phyloP scores from a whole-genome alignment of 768 basidiomycete genomes.

The Russula sp. region DNA sequence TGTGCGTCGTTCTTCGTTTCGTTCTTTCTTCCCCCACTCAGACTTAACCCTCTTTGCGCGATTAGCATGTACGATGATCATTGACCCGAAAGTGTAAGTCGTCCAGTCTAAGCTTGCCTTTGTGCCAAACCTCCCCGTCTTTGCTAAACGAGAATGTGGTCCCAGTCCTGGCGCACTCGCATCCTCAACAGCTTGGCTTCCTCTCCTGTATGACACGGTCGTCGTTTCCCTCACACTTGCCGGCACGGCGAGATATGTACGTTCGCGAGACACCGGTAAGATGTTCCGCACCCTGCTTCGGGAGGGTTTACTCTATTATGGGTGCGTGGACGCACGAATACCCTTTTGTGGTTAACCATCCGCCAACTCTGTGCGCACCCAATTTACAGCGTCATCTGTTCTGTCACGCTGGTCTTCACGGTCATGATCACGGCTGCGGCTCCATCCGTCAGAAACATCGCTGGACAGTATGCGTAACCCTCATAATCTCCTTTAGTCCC shows the following conservation, averaged over 20 bases:
- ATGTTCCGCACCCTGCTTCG: conserved; percentile 9
- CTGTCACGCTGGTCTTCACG: conserved; percentile 33
- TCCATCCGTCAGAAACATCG: conserved; percentile 30
- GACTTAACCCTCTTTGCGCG: background rate
- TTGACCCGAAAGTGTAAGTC: conserved; percentile 26
- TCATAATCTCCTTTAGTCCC: background rate
- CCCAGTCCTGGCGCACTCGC: conserved; percentile 25
- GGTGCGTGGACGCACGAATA: background rate
- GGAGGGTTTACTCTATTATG: conserved; percentile 14
- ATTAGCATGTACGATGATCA: conserved; percentile 38
- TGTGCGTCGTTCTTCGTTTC: conserved; percentile 4
- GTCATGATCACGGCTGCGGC: conserved; percentile 32
- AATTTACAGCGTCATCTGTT: conserved; percentile 32
- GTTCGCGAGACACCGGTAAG: background rate
- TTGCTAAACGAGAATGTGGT: background rate
- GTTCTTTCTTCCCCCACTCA: too few relatives aligned
- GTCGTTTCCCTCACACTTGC: conserved; percentile 31
- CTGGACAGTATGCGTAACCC: conserved; percentile 26
- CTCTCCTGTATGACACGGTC: conserved; percentile 34
- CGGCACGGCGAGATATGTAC: conserved; percentile 23
- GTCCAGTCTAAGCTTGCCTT: background rate
- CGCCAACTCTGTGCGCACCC: background rate
- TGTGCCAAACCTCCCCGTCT: background rate
- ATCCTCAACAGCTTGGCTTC: conserved; percentile 36
- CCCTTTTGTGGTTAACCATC: too few relatives aligned